These are phyloP conservation scores for Seiridium cupressi DNA, from an alignment of 2,329 filamentous ascomycete species.

Conservation along the genomic window DNA sequence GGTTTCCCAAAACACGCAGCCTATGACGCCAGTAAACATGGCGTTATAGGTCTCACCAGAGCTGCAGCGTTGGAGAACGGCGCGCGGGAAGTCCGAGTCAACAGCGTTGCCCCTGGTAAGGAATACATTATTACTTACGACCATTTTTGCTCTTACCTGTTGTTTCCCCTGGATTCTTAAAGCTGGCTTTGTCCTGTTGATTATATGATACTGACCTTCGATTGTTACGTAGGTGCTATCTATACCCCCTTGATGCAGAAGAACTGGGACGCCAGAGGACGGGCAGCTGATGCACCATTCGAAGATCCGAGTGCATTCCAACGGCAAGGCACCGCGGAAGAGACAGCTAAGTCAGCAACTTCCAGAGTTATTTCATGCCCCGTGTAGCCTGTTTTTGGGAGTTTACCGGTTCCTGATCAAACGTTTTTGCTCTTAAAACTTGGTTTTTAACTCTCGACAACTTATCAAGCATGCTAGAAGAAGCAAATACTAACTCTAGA, in stretches of 20 bases:
- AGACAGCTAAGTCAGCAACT: conserved; percentile 32
- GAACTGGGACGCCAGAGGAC: conserved; percentile 32
- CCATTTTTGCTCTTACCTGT: too few relatives aligned
- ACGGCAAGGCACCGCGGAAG: conserved; percentile 44
- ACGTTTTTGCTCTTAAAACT: too few relatives aligned
- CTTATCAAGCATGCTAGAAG: too few relatives aligned
- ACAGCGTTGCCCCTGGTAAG: conserved; percentile 40
- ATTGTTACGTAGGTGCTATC: conserved; percentile 34
- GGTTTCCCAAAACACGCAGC: conserved; percentile 39
- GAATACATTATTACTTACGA: too few relatives aligned
- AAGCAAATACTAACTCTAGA: too few relatives aligned
- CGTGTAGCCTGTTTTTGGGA: too few relatives aligned
- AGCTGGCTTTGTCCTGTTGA: too few relatives aligned
- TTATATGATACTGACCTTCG: too few relatives aligned
- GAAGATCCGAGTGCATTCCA: conserved; percentile 40
- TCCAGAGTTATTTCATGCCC: too few relatives aligned
- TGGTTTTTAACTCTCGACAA: too few relatives aligned
- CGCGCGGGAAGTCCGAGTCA: conserved; percentile 41
- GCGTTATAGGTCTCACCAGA: conserved; percentile 35
- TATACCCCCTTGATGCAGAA: conserved; percentile 48
- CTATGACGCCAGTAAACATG: conserved; percentile 35
- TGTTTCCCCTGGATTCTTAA: too few relatives aligned
- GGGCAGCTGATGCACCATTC: conserved; percentile 36
- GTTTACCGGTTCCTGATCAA: too few relatives aligned
- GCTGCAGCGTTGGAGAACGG: conserved; percentile 37